Conservation (phyloP, 2,329 filamentous ascomycete genomes). For the Neocatenulostroma microsporum region DNA sequence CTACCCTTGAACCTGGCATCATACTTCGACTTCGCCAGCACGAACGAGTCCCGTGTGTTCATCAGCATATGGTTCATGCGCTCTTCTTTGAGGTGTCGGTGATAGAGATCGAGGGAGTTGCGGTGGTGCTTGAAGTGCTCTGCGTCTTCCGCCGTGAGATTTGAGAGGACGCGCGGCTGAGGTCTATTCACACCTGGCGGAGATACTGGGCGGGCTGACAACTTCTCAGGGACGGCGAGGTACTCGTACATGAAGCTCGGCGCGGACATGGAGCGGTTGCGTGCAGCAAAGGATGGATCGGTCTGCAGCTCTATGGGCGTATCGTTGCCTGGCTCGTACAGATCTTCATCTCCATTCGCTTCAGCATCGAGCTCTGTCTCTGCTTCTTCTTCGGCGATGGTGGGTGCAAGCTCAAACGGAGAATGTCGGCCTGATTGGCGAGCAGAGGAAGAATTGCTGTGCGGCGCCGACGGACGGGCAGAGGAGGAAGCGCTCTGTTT, state of each 20-base stretch:
- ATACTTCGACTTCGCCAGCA: slow-evolving; percentile 21
- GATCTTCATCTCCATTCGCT: not conserved
- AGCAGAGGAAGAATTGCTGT: slow-evolving; percentile 17
- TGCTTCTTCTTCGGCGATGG: not conserved
- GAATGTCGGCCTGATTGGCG: slow-evolving; percentile 12
- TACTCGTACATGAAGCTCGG: slow-evolving; percentile 5
- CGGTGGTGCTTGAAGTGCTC: slow-evolving; percentile 20
- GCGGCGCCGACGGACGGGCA: too few relatives aligned
- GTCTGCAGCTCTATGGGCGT: slow-evolving; percentile 8
- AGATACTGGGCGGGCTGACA: too few relatives aligned
- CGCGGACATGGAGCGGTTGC: slow-evolving; percentile 5
- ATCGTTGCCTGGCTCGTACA: slow-evolving; percentile 2
- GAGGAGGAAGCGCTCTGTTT: too few relatives aligned
- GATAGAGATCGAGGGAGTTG: slow-evolving; percentile 22
- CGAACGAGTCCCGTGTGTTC: slow-evolving; percentile 22
- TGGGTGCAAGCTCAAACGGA: slow-evolving; percentile 5
- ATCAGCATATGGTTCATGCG: slow-evolving; percentile 17
- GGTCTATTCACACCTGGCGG: too few relatives aligned
- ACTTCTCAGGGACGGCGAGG: slow-evolving; percentile 1
- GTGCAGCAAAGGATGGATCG: slow-evolving; percentile 1
- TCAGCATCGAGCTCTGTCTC: not conserved
- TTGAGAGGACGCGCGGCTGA: slow-evolving; percentile 12
- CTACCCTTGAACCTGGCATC: slow-evolving; percentile 15
- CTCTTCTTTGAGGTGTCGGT: slow-evolving; percentile 12
- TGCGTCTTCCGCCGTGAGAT: slow-evolving; percentile 17